Evolutionary conservation across 139 green algal species (phyloP), one percentile per base, ranked within the genome.

Genomic region (Dunaliella primolecta): DNA sequence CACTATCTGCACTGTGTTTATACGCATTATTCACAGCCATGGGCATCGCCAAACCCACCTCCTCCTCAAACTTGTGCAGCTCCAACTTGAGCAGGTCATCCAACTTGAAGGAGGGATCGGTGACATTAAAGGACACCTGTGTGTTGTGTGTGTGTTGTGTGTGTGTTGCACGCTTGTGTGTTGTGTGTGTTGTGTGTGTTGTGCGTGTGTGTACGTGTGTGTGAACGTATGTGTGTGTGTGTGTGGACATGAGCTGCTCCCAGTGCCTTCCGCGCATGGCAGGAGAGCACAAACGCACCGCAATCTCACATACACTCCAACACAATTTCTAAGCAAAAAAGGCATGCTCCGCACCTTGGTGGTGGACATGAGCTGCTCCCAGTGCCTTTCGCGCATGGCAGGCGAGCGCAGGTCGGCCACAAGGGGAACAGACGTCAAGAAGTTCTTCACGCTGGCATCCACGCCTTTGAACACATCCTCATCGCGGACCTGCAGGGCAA

Each of bases 31-130:
- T n/a, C n/a, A n/a, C n/a, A n/a, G n/a, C n/a, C n/a, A n/a, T n/a
- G n/a, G n/a, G n/a, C n/a, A n/a, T n/a, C n/a, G n/a, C n/a, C n/a
- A n/a, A n/a, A 46, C 78, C 32, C 30, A 98, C 95, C 83, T 98
- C 95, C 71, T 98, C 95, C 84, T 96, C 94, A 85, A 95, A 98
- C 88, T 96, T 96, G 91, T 97, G 94, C 83, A 98, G 92, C 91
- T 97, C 88, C 77, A 97, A 90, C 30, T 92, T 90, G 1, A 98
- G 92, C 86, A 98, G 86, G 86, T 97, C 92, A 71, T 93, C 91
- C 35, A 98, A 92, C 85, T 93, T 95, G 91, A 98, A 97, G 38
- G 77, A 56, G 7, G 87, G 88, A 79, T 94, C 89, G 35, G 83
- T 86, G 1, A 93, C 87, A 36, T 93, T 75, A 36, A 93, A 92